These are phyloP conservation scores for Buxus sempervirens DNA, from an alignment of 164 flowering plant species.

Conservation along the genomic window DNA sequence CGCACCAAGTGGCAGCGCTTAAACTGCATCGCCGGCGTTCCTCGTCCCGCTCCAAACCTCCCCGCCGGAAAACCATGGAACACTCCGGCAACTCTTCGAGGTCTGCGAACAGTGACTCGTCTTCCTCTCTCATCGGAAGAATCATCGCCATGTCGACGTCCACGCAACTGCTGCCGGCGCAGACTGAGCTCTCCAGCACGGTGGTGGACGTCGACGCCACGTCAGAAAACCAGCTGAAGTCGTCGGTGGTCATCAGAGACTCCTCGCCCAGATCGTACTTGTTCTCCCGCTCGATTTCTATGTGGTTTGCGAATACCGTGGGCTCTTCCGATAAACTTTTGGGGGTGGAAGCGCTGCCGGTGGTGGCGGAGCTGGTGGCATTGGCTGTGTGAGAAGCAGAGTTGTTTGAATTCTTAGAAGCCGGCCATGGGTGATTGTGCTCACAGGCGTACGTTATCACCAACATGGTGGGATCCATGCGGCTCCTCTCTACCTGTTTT, in stretches of 20 bases:
- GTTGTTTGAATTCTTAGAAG: conserved; percentile 30
- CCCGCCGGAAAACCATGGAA: conserved; percentile 64
- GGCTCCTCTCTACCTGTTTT: conserved; percentile 89
- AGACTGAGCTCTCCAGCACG: conserved; percentile 52
- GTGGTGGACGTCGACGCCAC: conserved; percentile 40
- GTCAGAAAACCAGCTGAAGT: conserved; percentile 53
- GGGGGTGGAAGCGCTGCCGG: background rate
- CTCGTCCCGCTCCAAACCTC: conserved; percentile 29
- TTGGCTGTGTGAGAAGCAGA: background rate
- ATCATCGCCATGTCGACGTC: conserved; percentile 40
- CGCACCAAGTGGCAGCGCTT: conserved; percentile 36
- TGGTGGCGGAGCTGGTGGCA: conserved; percentile 13
- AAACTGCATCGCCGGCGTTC: conserved; percentile 24
- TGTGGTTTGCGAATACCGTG: conserved; percentile 4
- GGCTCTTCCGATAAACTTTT: conserved; percentile 13
- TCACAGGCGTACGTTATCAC: conserved; percentile 83
- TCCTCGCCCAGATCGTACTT: conserved; percentile 36
- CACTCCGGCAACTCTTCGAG: conserved; percentile 89
- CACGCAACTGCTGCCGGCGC: conserved; percentile 21
- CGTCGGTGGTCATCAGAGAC: conserved; percentile 23
- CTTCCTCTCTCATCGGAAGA: conserved; percentile 61
- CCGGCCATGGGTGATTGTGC: conserved; percentile 83
- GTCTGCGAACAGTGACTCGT: conserved; percentile 80
- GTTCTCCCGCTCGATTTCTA: conserved; percentile 23
- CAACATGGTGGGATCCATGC: conserved; percentile 71